Conservation (phyloP, 1,284 basidiomycete species). For the Ustilago bromivora region DNA sequence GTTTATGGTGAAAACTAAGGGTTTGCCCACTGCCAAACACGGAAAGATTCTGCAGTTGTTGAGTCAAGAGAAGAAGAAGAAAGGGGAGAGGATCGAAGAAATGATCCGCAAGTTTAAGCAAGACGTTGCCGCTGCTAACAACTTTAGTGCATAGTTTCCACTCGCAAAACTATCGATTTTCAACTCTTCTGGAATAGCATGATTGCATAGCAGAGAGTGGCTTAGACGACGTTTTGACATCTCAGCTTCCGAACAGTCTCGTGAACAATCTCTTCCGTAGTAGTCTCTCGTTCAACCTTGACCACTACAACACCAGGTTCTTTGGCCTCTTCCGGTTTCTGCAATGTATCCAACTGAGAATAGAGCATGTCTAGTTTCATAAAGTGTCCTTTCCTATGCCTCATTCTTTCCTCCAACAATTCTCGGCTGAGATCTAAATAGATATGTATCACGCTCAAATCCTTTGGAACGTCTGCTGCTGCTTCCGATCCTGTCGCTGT, state of each 20-base stretch:
- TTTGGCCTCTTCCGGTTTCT: constrained; percentile 74
- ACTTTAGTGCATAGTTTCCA: background rate
- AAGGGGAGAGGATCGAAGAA: constrained; percentile 49
- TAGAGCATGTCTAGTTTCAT: constrained; percentile 90
- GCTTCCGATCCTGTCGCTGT: constrained; percentile 31
- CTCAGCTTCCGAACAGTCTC: background rate
- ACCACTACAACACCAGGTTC: constrained; percentile 27
- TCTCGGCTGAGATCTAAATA: constrained; percentile 81
- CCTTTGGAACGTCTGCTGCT: background rate
- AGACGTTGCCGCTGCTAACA: constrained; percentile 12
- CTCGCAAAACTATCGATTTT: background rate
- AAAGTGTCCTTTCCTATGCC: constrained; percentile 81
- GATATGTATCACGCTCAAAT: constrained; percentile 78
- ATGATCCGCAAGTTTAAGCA: constrained; percentile 43
- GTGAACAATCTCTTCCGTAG: constrained; percentile 18
- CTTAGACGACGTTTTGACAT: background rate
- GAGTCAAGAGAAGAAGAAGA: constrained; percentile 43
- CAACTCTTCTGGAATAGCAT: background rate
- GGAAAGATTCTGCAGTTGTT: constrained; percentile 58
- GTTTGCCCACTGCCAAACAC: constrained; percentile 58
- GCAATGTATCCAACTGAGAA: constrained; percentile 83
- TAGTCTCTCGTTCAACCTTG: constrained; percentile 13
- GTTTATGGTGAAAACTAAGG: constrained; percentile 43
- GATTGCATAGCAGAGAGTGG: background rate
- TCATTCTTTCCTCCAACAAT: constrained; percentile 79